Conservation (phyloP, 768 basidiomycete species). For the Pisolithus microcarpus region DNA sequence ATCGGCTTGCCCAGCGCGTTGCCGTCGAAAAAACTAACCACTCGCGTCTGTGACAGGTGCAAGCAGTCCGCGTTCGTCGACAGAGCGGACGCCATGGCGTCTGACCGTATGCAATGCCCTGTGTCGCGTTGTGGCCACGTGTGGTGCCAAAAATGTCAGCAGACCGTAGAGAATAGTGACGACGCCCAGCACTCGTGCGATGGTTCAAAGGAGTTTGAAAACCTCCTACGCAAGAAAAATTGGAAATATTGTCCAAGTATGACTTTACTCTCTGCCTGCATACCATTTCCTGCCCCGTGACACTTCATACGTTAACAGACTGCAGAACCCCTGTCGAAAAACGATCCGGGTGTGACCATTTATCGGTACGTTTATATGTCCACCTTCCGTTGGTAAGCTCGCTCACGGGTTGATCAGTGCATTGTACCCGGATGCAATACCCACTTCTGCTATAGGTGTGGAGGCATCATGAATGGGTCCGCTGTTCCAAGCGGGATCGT, state of each 20-base stretch:
- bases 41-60: conserved; percentile 35
- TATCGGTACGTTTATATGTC: conserved; percentile 37
- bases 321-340: conserved; percentile 49
- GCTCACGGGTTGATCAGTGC: conserved; percentile 30
- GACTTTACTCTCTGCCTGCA: conserved; percentile 4
- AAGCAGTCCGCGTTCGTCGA: conserved; percentile 44
- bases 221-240: conserved; percentile 43
- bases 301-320: conserved; percentile 18
- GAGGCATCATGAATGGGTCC: conserved; percentile 36
- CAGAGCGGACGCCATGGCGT: conserved; percentile 36
- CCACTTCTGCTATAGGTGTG: conserved; percentile 50
- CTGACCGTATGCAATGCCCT: conserved; percentile 42
- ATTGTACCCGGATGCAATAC: conserved; percentile 51
- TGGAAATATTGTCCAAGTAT: conserved; percentile 61
- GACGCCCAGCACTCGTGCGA: conserved; percentile 52
- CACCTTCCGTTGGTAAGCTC: not conserved
- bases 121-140: conserved; percentile 39
- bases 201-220: conserved; percentile 45
- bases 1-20: not conserved
- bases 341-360: conserved; percentile 48
- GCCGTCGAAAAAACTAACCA: not conserved
- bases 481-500: conserved; percentile 28
- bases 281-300: not conserved
- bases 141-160: conserved; percentile 59
- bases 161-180: conserved; percentile 26